These are phyloP conservation scores for Alternaria triticimaculans DNA, from an alignment of 2,329 filamentous ascomycete genomes.

Conservation along the genomic window DNA sequence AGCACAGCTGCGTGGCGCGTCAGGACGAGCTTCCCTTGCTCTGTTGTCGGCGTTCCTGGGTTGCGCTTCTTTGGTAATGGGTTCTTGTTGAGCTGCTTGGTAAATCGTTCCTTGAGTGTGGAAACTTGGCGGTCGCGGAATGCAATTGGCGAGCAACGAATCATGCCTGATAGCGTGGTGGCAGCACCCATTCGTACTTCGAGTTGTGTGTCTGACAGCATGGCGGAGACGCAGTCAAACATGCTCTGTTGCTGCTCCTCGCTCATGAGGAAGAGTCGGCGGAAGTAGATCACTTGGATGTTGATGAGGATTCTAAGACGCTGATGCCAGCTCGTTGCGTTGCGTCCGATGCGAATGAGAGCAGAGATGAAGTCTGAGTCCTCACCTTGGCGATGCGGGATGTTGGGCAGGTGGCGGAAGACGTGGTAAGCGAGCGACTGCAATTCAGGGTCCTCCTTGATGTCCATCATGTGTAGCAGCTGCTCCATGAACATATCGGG, in stretches of 20 bases:
- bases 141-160: conserved; percentile 84
- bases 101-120: conserved; percentile 79
- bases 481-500: conserved; percentile 88
- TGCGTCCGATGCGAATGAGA: conserved; percentile 85
- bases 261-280: conserved; percentile 86
- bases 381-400: conserved; percentile 87
- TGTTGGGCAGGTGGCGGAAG: conserved; percentile 94
- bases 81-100: conserved; percentile 76
- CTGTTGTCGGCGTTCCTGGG: conserved; percentile 72
- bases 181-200: conserved; percentile 95
- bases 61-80: conserved; percentile 77
- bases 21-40: conserved; percentile 78
- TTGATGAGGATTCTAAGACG: conserved; percentile 93
- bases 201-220: conserved; percentile 89
- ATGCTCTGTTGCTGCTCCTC: conserved; percentile 76
- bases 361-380: conserved; percentile 83
- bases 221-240: conserved; percentile 91
- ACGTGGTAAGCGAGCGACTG: conserved; percentile 95
- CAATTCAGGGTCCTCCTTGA: conserved; percentile 96
- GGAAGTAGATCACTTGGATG: conserved; percentile 98
- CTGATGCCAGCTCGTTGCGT: conserved; percentile 91
- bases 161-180: conserved; percentile 94
- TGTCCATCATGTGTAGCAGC: conserved; percentile 99
- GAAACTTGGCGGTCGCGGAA: conserved; percentile 81
- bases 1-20: conserved; percentile 88